Evolutionary conservation across 768 basidiomycete species (phyloP).

Genomic region (Crucibulum laeve): DNA sequence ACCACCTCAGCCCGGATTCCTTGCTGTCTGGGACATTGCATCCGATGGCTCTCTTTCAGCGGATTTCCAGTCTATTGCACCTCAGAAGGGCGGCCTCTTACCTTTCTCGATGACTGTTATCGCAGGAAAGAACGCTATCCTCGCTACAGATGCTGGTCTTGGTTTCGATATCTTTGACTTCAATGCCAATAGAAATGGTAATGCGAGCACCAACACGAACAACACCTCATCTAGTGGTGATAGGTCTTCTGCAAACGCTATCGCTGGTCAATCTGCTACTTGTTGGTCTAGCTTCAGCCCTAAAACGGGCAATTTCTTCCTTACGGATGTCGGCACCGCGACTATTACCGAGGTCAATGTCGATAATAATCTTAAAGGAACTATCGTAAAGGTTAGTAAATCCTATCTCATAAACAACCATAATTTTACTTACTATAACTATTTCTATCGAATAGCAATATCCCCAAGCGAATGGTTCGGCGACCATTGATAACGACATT

Average conservation of each 20-base stretch:
- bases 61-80: constrained; percentile 25
- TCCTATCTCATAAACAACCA: neutral
- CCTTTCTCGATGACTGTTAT: constrained; percentile 48
- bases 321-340: constrained; percentile 37
- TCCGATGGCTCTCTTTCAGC: constrained; percentile 38
- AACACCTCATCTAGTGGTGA: constrained; percentile 22
- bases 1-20: constrained; percentile 42
- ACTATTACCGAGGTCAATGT: constrained; percentile 42
- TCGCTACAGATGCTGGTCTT: constrained; percentile 34
- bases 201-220: no score
- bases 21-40: constrained; percentile 46
- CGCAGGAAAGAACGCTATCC: constrained; percentile 23
- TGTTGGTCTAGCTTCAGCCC: constrained; percentile 40
- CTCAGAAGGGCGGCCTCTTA: constrained; percentile 31
- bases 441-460: constrained; percentile 26
- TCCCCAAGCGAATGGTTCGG: constrained; percentile 26
- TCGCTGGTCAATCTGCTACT: constrained; percentile 34
- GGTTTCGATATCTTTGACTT: constrained; percentile 36
- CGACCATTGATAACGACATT: constrained; percentile 36
- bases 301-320: constrained; percentile 39
- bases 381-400: constrained; percentile 39
- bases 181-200: constrained; percentile 8
- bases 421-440: neutral
- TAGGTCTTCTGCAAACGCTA: constrained; percentile 23
- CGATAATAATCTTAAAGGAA: constrained; percentile 36